Evolutionary conservation across 2,329 filamentous ascomycete species (phyloP), one percentile per base, ranked within the genome.

Genomic region (Hymenoscyphus linearis): DNA sequence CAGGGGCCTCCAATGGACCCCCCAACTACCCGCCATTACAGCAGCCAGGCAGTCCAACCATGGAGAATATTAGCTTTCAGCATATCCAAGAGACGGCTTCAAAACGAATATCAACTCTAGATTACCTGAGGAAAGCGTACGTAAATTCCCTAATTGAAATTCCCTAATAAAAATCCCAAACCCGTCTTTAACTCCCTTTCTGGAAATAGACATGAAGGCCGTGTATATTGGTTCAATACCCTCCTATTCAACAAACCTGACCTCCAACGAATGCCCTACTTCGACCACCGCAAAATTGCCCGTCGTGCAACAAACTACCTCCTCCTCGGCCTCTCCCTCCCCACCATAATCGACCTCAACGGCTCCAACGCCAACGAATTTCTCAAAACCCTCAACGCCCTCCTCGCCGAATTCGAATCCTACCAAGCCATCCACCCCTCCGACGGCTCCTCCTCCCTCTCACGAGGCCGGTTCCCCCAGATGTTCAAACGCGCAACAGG

Each of bases 211-310:
- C 93, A 99, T 73, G 92, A 97, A 76, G 93, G 93, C 63, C 87
- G 91, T 62, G 87, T 96, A 50, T 98, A 96, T 79, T 98, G 95
- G 93, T 97, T 98, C 80, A 97, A 97, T 77, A 97, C 95, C 0
- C 85, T 96, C 63, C 89, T 96, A 71, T 96, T 96, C 76, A 90
- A 92, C 66, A 89, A 91, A 70, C 76, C 84, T 34, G 91, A 96
- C 74, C 82, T 98, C 36, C 79, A 83, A 57, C 87, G 88, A 71
- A 88, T 97, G 79, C 87, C 93, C 53, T 96, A 91, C 72, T 93
- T 96, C 72, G 90, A 96, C 62, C 79, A 85, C 3, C 86, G 89
- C 66, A 95, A 93, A 72, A 85, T 97, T 55, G 88, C 91, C 64
- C 89, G 93, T 62, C 90, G 95, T 68, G 93, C 95, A 37, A 96